These are phyloP conservation scores for Puccinia novopanici DNA, from an alignment of 1,284 basidiomycete species.

Conservation along the genomic window DNA sequence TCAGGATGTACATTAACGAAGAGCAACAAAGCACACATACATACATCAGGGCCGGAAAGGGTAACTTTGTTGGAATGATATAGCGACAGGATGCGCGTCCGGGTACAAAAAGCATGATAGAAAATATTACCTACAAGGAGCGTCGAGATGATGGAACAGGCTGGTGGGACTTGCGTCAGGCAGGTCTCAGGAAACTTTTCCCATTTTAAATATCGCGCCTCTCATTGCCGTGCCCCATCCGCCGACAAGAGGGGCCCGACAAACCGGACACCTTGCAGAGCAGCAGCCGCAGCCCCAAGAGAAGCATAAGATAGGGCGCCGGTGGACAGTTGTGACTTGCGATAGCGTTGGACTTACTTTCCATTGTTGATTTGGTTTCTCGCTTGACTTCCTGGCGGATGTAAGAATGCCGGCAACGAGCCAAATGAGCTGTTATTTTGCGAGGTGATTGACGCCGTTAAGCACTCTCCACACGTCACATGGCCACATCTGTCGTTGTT, in stretches of 20 bases:
- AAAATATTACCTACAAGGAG: neutral
- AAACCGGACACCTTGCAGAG: slow-evolving; percentile 36
- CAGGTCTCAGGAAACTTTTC: neutral
- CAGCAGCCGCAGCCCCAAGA: neutral
- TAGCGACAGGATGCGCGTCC: no score
- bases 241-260: slow-evolving; percentile 31
- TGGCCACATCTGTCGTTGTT: slow-evolving; percentile 39
- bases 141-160: neutral
- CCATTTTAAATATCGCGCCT: slow-evolving; percentile 41
- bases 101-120: no score
- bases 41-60: no score
- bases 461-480: slow-evolving; percentile 43
- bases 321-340: neutral
- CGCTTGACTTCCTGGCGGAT: neutral
- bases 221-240: slow-evolving; percentile 39
- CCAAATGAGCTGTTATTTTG: slow-evolving; percentile 17
- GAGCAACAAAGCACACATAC: no score
- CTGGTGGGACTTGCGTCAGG: no score
- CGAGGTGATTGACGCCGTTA: slow-evolving; percentile 28
- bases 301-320: neutral
- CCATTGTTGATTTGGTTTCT: slow-evolving; percentile 23
- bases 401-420: neutral
- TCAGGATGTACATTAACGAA: no score
- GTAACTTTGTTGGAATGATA: no score
- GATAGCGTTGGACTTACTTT: slow-evolving; percentile 15